Evolutionary conservation across 2,329 filamentous ascomycete species (phyloP).

Genomic region (Pseudogymnoascus sp.): DNA sequence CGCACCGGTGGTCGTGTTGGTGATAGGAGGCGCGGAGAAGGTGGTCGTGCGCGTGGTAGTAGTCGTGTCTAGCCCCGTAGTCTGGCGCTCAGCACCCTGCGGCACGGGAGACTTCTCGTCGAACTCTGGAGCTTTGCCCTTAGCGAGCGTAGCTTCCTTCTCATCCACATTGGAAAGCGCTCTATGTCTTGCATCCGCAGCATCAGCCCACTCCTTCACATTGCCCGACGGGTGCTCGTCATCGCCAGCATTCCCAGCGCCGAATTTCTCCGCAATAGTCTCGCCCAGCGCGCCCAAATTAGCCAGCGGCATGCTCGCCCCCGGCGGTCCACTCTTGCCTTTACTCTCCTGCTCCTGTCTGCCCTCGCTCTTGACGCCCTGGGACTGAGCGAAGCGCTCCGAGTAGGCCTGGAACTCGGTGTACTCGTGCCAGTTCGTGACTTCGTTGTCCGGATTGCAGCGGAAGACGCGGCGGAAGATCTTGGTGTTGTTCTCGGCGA

Average conservation of each 20-base stretch:
- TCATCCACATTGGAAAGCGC: not conserved
- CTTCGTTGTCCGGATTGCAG: conserved; percentile 94
- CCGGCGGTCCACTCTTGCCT: conserved; percentile 27
- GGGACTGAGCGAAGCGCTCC: conserved; percentile 55
- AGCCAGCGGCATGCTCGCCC: conserved; percentile 13
- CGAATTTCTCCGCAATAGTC: conserved; percentile 22
- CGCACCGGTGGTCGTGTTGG: not conserved
- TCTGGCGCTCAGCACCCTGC: not conserved
- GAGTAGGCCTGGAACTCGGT: conserved; percentile 51
- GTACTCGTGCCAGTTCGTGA: conserved; percentile 88
- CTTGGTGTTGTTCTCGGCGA: conserved; percentile 91
- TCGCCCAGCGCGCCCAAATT: conserved; percentile 15
- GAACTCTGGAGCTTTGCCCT: not conserved
- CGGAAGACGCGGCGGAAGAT: conserved; percentile 90
- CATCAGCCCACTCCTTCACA: conserved; percentile 23
- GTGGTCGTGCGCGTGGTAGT: conserved; percentile 45
- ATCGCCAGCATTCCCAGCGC: conserved; percentile 8
- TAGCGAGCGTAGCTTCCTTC: not conserved
- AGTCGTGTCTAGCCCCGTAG: conserved; percentile 28
- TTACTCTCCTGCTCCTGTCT: conserved; percentile 24
- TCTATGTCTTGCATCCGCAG: conserved; percentile 19
- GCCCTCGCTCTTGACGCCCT: conserved; percentile 29
- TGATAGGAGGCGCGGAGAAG: conserved; percentile 35
- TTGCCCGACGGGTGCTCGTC: conserved; percentile 20
- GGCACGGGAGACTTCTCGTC: not conserved